Conservation (phyloP, 2,329 filamentous ascomycete genomes). For the Colletotrichum echinochloae region DNA sequence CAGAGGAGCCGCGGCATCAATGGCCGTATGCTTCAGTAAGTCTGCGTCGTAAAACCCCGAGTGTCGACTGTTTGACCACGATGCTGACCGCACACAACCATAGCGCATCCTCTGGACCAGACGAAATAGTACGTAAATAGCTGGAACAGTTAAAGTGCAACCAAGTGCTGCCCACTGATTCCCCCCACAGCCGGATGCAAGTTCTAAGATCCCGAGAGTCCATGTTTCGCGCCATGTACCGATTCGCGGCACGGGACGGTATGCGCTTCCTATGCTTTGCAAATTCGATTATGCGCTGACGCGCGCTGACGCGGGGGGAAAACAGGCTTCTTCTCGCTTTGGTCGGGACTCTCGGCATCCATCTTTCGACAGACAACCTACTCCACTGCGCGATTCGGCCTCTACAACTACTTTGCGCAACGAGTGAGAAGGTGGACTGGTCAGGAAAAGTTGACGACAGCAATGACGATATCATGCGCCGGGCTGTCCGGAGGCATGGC, state of each 20-base stretch:
- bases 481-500: constrained; percentile 56
- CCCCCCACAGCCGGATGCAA: constrained; percentile 55
- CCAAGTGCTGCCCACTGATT: not conserved
- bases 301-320: no score
- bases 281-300: not conserved
- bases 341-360: constrained; percentile 58
- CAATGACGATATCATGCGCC: constrained; percentile 54
- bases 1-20: constrained; percentile 58
- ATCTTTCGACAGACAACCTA: constrained; percentile 59
- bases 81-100: not conserved
- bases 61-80: no score
- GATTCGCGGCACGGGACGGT: constrained; percentile 56
- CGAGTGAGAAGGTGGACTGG: constrained; percentile 46
- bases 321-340: constrained; percentile 55
- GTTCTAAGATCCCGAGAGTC: constrained; percentile 55
- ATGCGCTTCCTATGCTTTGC: not conserved
- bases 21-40: constrained; percentile 60
- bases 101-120: constrained; percentile 59
- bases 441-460: constrained; percentile 47
- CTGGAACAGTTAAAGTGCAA: not conserved
- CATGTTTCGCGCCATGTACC: constrained; percentile 54
- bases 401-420: constrained; percentile 53
- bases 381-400: constrained; percentile 58
- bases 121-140: constrained; percentile 56
- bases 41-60: constrained; percentile 10